Base-by-base conservation (phyloP, 352 stramenopile genomes). In the Globisporangium takayamanum region DNA sequence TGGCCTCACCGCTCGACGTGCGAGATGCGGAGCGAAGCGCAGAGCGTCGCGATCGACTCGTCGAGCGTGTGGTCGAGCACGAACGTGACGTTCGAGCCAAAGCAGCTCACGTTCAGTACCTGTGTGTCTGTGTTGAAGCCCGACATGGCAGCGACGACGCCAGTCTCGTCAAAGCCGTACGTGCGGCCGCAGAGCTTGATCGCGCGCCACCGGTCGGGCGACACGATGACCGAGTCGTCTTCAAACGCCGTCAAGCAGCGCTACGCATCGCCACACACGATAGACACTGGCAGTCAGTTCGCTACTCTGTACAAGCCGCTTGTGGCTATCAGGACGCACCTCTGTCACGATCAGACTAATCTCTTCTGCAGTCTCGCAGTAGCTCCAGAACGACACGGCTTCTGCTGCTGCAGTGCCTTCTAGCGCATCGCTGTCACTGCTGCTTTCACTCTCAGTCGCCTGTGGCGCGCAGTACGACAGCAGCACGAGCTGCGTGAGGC, bases 51-150 rank as follows among this genome's bases (percentile, higher is more conserved):
- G 52, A 94, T 69, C 1, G 80, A 85, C 48, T 84, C 75, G 50
- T 89, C 78, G 28, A 94, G 67, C 58, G 81, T 78, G 55, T 89
- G 69, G n/a, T 92, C 83, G 12, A 94, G 67, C 47, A 94, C 84
- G 42, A 94, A 87, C 47, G 80, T 74, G 15, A 92, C 77, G 62
- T 94, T 94, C 28, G 82, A 91, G 41, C 75, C 80, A 53, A 90
- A 94, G 47, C 78, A 91, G n/a, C 76, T 88, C 52, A 94, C 79
- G 56, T 94, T 94, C 44, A 94, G 80, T 52, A 94, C 81, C 59
- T 94, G 84, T 2, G 76, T 83, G 25, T 94, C 74, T 7, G 84
- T 87, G 55, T 71, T 76, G 59, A 88, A 92, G 12, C 71, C 78
- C 5, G 84, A 94, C 87, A 95, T 95, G 33, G 80, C 84, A 33